Conservation (phyloP, 148 eudicot genomes). For the Rhododendron ovatum region DNA sequence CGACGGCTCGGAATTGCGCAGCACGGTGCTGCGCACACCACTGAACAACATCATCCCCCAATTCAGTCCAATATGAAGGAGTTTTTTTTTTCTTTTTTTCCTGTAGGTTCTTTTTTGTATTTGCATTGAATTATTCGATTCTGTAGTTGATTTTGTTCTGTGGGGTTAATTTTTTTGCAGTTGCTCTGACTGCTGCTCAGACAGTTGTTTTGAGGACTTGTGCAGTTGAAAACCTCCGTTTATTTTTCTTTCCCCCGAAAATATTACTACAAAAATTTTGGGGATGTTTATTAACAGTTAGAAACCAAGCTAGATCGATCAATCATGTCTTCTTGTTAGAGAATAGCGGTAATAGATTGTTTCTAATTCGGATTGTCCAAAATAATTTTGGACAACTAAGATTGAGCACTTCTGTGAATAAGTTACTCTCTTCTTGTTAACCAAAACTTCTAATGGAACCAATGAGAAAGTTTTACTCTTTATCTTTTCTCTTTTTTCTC, state of each 20-base stretch:
- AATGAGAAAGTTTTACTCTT: background rate
- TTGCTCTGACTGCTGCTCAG: conserved; percentile 27
- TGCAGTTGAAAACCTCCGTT: conserved; percentile 14
- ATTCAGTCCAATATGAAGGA: too few species aligned
- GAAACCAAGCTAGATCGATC: background rate
- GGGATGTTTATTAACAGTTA: background rate
- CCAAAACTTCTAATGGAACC: background rate
- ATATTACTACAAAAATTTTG: background rate
- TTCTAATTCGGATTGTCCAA: too few species aligned
- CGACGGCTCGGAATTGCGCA: too few species aligned
- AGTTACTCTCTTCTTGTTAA: background rate
- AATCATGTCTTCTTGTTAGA: background rate
- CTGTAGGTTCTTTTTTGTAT: background rate
- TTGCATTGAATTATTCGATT: background rate
- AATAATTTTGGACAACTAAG: too few species aligned
- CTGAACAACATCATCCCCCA: too few species aligned
- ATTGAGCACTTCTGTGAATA: too few species aligned
- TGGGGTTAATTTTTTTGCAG: conserved; percentile 16
- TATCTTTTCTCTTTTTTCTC: background rate
- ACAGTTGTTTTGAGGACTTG: conserved; percentile 21
- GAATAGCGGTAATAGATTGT: too few species aligned
- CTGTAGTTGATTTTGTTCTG: background rate
- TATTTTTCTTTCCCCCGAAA: too few species aligned
- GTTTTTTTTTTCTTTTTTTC: background rate
- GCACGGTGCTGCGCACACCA: too few species aligned